A percentile compares a stretch with the other conserved stretches of the same genome.
Conservation (phyloP, 2,329 filamentous ascomycete species). For the Colletotrichum nymphaeae region DNA sequence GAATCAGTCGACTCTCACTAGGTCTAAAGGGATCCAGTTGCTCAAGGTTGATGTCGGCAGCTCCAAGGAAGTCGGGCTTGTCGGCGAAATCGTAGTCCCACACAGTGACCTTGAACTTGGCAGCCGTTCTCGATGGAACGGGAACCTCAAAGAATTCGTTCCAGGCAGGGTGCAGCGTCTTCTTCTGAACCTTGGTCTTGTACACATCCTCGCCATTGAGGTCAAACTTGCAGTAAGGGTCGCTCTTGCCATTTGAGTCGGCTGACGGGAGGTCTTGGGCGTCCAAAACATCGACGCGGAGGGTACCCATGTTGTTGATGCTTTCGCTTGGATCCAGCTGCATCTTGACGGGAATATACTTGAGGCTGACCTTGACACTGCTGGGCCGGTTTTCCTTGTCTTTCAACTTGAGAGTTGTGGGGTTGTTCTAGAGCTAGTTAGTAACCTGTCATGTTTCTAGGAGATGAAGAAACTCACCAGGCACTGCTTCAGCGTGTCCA, state of each 20-base stretch:
- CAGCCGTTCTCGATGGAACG: conserved; percentile 84
- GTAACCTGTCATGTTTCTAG: background rate
- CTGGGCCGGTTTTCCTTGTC: conserved; percentile 80
- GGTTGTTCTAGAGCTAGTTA: conserved; percentile 75
- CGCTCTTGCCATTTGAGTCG: conserved; percentile 95
- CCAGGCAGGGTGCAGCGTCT: conserved; percentile 94
- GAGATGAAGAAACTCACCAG: conserved; percentile 65
- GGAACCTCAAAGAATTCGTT: conserved; percentile 94
- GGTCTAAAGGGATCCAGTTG: conserved; percentile 86
- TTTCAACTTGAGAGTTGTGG: conserved; percentile 83
- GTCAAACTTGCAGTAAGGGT: conserved; percentile 95
- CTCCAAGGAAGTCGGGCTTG: conserved; percentile 91
- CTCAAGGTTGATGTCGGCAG: conserved; percentile 79
- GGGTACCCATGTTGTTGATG: conserved; percentile 98
- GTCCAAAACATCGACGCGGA: conserved; percentile 93
- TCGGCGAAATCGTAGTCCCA: conserved; percentile 98
- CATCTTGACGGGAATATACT: conserved; percentile 96
- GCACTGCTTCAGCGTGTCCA: conserved; percentile 89
- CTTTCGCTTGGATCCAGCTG: conserved; percentile 92
- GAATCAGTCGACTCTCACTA: conserved; percentile 77
- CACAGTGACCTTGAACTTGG: conserved; percentile 84
- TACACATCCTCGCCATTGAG: conserved; percentile 89
- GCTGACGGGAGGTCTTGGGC: conserved; percentile 89
- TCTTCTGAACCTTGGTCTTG: conserved; percentile 97
- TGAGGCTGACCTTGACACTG: conserved; percentile 90